Percentiles rank a stretch among this genome's conserved stretches.
phyloP scores from a whole-genome alignment of 1,139 yeast genomes.

The Taphrina populina region DNA sequence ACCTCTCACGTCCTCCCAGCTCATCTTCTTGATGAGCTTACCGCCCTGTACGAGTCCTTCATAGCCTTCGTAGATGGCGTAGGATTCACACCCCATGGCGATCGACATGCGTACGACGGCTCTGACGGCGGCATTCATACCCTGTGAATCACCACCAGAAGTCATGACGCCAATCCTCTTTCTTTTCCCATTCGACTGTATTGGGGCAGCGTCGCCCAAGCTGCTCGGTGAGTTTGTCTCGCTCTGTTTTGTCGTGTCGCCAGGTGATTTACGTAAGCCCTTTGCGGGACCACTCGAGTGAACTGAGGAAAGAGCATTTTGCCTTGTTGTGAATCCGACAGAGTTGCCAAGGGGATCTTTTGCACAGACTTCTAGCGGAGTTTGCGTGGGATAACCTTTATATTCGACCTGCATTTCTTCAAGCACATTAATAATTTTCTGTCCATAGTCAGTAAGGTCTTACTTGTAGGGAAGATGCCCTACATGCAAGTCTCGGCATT shows the following conservation, averaged over 20 bases:
- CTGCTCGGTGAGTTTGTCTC: conserved; percentile 1
- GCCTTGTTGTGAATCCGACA: conserved; percentile 55
- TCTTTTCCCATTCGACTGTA: conserved; percentile 37
- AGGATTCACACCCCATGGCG: conserved; percentile 87
- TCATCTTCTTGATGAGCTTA: conserved; percentile 72
- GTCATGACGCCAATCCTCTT: conserved; percentile 92
- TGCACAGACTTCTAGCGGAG: conserved; percentile 51
- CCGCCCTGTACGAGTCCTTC: conserved; percentile 78
- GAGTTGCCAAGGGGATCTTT: conserved; percentile 63
- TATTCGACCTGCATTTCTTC: conserved; percentile 44
- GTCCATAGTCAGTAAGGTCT: not conserved
- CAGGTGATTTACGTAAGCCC: not conserved
- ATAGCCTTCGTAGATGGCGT: conserved; percentile 91
- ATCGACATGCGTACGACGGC: conserved; percentile 92
- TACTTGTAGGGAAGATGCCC: not conserved
- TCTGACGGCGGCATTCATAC: conserved; percentile 94
- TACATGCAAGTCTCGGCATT: conserved; percentile 12
- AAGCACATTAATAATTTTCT: conserved; percentile 35
- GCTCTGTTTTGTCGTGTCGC: not conserved
- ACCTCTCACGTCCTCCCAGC: conserved; percentile 93
- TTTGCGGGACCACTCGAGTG: conserved; percentile 10
- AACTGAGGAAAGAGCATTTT: conserved; percentile 44
- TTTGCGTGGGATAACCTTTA: conserved; percentile 3
- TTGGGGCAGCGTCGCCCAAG: conserved; percentile 25
- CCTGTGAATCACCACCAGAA: conserved; percentile 98